Evolutionary conservation across 2,329 filamentous ascomycete genomes (phyloP), one percentile per base, ranked within the genome.

Genomic region (Botryotinia calthae): DNA sequence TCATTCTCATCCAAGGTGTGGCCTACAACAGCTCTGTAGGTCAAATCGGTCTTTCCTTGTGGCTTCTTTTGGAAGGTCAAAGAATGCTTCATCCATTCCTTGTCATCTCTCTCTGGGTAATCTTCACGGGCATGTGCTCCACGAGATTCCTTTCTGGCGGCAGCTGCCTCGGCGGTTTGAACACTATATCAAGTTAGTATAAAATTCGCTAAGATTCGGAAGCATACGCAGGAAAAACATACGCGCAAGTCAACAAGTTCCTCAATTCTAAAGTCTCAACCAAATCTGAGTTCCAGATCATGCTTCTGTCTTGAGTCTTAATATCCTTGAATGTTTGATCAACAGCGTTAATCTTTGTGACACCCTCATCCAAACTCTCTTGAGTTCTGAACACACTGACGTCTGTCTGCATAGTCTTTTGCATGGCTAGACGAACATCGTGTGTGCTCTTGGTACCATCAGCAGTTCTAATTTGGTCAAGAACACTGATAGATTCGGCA

Each of bases 31-130:
- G 87, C 86, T 83, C 96, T 90, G 89, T 98, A 98, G 76, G 89
- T 87, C 76, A 98, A 87, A 75, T 98, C 92, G 72, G 96, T 90
- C 85, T 94, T 89, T 81, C 92, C 92, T 81, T 98, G 95, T 48
- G 95, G 93, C 82, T 91, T 83, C 91, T 94, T 97, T 88, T 99
- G 96, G 92, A 92, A 99, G 77, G 91, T 94, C 75, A 99, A 89
- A 63, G 94, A 97, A 89, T 99, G 96, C 91, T 98, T 98, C 95
- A 98, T 98, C 95, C 95, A 98, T 84, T 97, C 92, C 84, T 91
- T 87, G 82, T 99, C 96, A 82, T 98, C 93, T 86, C 96, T 92
- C 28, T 98, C 95, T 73, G 95, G 95, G 88, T 84, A 98, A 82
- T 99, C 96, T 87, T 99, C 96, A 78, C 96, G 93, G 77, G 96